Evolutionary conservation across 495 filamentous ascomycete species (phyloP), one percentile per base, ranked within the genome.

Genomic region (Chaetomium fimeti): DNA sequence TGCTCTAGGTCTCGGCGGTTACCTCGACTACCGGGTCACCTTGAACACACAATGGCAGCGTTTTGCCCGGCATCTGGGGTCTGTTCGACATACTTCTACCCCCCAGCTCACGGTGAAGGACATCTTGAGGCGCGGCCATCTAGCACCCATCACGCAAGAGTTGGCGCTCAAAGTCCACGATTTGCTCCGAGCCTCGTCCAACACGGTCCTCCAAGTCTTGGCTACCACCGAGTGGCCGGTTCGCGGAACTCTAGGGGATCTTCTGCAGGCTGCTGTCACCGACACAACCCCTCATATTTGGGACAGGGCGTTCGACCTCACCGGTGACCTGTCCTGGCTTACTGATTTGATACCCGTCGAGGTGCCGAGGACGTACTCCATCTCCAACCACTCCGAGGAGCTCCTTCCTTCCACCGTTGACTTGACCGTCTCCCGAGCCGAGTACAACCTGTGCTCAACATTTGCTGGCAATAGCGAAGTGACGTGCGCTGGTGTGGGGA

Each of bases 331-430:
- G 20, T 63, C 72, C 0, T 83, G 81, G 81, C 71, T 83, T 0
- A 62, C 67, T 5, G 79, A 82, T 29, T 62, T 83, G 20, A 74
- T 83, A 49, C 53, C 73, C 0, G 72, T 82, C 12, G 80, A 83
- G 66, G 76, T 83, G 0, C 81, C 79, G 12, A 74, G 81, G 20
- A 83, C 81, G 0, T 83, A 83, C 49, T 79, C 76, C 27, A 83
- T 83, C 45, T 80, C 80, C 27, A 81, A 72, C 56, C 69, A 77
- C 56, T 76, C 78, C 2, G 64, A 77, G 20, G 79, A 79, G 61
- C 73, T 82, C 27, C 78, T 83, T 9, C 81, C 81, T 9, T 77
- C 71, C n/a, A 74, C 76, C 4, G 73, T 82, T 28, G 77, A 82
- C 57, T 55, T 83, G 22, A 81, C 78, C 3, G 71, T 82, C 40